A percentile compares a stretch with the other conserved stretches of the same genome.
Evolutionary conservation across 352 stramenopile genomes (phyloP).

Genomic region (Thalassiosira hispida): DNA sequence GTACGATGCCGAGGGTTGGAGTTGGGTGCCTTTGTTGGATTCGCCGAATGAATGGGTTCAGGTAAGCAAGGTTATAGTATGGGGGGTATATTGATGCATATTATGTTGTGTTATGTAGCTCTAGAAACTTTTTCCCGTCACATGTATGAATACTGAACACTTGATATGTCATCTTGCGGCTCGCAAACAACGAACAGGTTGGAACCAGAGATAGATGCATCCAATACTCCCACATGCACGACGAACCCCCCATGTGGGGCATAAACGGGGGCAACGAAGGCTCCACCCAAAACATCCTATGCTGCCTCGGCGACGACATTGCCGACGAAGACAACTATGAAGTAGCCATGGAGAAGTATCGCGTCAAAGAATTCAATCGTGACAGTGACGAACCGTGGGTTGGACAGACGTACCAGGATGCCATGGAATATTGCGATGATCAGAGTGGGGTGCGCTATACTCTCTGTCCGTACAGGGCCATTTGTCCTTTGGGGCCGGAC

Average conservation of each 20-base stretch:
- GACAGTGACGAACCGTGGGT: not conserved
- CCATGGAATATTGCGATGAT: not conserved
- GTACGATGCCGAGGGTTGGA: not conserved
- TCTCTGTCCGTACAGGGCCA: slow-evolving; percentile 10
- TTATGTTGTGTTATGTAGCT: no score
- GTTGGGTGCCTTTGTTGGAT: not conserved
- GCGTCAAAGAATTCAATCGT: not conserved
- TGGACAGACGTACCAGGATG: not conserved
- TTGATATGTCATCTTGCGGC: no score
- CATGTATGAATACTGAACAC: no score
- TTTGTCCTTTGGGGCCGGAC: slow-evolving; percentile 7
- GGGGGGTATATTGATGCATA: no score
- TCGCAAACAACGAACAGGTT: not conserved
- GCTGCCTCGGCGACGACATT: not conserved
- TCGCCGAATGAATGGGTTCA: not conserved
- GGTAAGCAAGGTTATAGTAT: not conserved
- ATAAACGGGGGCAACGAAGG: not conserved
- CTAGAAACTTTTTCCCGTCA: no score
- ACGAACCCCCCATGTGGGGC: not conserved
- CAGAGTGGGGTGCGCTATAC: not conserved
- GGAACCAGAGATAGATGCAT: not conserved
- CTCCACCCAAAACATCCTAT: not conserved
- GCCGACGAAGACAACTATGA: not conserved
- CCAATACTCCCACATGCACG: slow-evolving; percentile 1
- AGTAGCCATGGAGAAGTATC: not conserved